These are phyloP conservation scores for Botrytis elliptica DNA, from an alignment of 2,329 filamentous ascomycete species.

Conservation along the genomic window DNA sequence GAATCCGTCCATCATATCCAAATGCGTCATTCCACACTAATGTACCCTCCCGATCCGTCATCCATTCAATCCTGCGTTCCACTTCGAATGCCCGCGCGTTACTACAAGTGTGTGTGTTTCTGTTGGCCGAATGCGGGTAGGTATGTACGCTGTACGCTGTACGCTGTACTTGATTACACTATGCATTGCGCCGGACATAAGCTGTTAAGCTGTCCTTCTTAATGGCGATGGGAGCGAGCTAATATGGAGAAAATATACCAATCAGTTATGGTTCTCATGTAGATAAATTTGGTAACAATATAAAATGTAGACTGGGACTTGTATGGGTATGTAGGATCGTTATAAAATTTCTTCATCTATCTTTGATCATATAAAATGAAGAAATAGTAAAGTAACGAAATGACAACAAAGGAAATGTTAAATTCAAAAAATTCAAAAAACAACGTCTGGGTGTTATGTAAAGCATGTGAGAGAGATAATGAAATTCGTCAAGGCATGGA, in stretches of 20 bases:
- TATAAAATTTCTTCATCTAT: constrained; percentile 22
- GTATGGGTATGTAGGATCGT: constrained; percentile 8
- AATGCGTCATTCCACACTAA: constrained; percentile 8
- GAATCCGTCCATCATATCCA: constrained; percentile 8
- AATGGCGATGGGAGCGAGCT: constrained; percentile 20
- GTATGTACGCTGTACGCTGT: background rate
- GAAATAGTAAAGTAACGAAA: constrained; percentile 5
- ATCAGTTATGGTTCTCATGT: constrained; percentile 39
- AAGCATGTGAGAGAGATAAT: background rate
- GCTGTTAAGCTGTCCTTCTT: background rate
- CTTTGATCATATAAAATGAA: constrained; percentile 9
- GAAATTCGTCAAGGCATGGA: constrained; percentile 21
- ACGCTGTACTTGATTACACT: background rate
- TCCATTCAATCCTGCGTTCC: background rate
- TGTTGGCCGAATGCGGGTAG: background rate
- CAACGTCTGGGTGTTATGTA: constrained; percentile 6
- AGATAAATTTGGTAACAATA: constrained; percentile 25
- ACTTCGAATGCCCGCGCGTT: background rate
- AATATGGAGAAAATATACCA: constrained; percentile 19
- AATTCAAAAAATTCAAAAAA: background rate
- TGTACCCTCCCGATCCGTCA: constrained; percentile 3
- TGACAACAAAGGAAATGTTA: background rate
- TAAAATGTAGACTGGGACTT: constrained; percentile 8
- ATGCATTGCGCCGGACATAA: background rate
- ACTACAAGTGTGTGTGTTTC: background rate